phyloP scores from a whole-genome alignment of 2,329 filamentous ascomycete genomes.

The Thielaviopsis cerberus region DNA sequence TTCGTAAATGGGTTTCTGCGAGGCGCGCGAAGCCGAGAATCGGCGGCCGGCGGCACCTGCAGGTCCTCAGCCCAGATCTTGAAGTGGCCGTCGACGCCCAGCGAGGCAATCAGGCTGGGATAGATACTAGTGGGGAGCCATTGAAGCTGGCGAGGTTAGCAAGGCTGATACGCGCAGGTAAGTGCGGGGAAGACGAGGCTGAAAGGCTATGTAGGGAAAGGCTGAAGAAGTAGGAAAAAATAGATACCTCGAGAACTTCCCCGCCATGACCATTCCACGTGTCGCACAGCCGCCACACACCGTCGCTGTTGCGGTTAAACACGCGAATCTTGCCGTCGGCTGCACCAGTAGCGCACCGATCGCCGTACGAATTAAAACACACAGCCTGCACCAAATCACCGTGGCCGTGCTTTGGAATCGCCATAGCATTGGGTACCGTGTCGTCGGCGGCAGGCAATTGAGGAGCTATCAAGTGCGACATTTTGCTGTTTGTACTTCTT shows the following conservation, averaged over 20 bases:
- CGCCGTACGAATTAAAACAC: conserved; percentile 82
- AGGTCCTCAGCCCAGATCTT: conserved; percentile 87
- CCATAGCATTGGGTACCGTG: conserved; percentile 32
- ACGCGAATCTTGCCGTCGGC: conserved; percentile 86
- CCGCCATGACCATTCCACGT: conserved; percentile 80
- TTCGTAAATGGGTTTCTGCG: conserved; percentile 33
- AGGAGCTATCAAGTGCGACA: conserved; percentile 12
- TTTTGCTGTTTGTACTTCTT: neutral
- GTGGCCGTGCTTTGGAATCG: conserved; percentile 55
- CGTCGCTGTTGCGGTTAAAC: conserved; percentile 66
- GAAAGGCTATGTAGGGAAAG: neutral
- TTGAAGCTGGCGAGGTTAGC: conserved; percentile 43
- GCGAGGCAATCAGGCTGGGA: conserved; percentile 66
- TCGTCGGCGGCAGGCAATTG: conserved; percentile 16
- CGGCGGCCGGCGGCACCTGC: conserved; percentile 62
- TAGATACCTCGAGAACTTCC: conserved; percentile 65
- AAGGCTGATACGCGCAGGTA: conserved; percentile 1
- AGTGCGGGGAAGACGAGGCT: neutral
- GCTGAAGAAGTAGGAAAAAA: neutral
- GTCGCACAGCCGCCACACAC: conserved; percentile 63
- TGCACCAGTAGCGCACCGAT: conserved; percentile 75
- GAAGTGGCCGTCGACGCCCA: conserved; percentile 72
- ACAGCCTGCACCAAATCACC: conserved; percentile 67
- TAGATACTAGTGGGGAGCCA: conserved; percentile 87
- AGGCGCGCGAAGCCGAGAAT: conserved; percentile 43